Base-by-base conservation (phyloP, 768 basidiomycete genomes). In the Podaxis sp. region DNA sequence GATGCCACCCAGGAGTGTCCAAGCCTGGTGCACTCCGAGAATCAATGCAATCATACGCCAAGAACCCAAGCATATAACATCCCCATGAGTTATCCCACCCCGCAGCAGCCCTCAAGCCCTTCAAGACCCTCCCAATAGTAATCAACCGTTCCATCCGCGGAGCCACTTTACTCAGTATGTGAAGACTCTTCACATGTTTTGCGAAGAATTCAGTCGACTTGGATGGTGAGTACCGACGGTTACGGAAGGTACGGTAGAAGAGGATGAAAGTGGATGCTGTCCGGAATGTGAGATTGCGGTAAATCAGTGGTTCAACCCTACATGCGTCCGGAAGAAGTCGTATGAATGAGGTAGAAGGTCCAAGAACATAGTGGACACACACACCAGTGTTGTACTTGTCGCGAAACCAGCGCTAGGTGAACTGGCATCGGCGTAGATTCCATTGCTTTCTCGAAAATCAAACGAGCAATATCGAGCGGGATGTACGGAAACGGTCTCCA, bases 221-320 rank as follows among this genome's bases (percentile, higher is more conserved):
- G 16, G 59, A 21, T 32, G 13, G 42, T 5, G 59, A 60, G 27
- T 36, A 44, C 4, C 52, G 59, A 10, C 59, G 59, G 13, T 53
- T 36, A 14, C 52, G 28, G 18, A 60, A 53, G 11, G 59, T 60
- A 42, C 59, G 59, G 32, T 60, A 60, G 27, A 60, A 60, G 42
- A 46, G 42, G n/a, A 7, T 42, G 13, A 60, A 46, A 11, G 16
- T 28, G 4, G n/a, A 23, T 3, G 38, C 3, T 11, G 13, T 11
- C 10, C 13, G n/a, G 42, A 60, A 60, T 21, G 51, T 23, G 4
- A 60, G 32, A 21, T 60, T 40, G 27, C 59, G 42, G 27, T 60
- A 60, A 1, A 60, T 46, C 6, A 53, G 32, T 25, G 59, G 59
- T 52, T 60, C 59, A 53, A 60, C 59, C 59, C 59, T 60, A 36